phyloP scores from a whole-genome alignment of 164 flowering plant species.

The Vitis rupestris region DNA sequence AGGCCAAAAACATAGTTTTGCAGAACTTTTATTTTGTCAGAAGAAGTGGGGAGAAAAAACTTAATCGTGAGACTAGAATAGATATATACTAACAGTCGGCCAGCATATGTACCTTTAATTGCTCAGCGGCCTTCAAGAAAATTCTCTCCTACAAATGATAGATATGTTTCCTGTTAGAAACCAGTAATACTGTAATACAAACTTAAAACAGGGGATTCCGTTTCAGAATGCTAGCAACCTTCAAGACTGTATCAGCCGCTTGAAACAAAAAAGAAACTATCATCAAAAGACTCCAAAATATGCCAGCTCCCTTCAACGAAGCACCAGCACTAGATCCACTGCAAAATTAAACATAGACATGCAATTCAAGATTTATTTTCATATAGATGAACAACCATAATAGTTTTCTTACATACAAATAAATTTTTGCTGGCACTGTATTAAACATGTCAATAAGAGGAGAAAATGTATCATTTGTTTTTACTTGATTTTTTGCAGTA shows the following conservation, averaged over 20 bases:
- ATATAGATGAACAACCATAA: background rate
- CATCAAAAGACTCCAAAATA: conserved; percentile 94
- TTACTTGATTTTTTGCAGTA: too few species aligned
- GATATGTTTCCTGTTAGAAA: conserved; percentile 12
- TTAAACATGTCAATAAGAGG: too few species aligned
- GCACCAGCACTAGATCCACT: conserved; percentile 89
- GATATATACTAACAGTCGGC: background rate
- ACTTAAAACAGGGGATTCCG: background rate
- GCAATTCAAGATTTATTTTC: background rate
- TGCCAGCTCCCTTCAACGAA: conserved; percentile 71
- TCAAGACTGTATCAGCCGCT: conserved; percentile 93
- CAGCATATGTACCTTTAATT: conserved; percentile 55
- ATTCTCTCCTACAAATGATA: conserved; percentile 68
- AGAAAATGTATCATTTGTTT: too few species aligned
- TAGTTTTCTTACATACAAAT: too few species aligned
- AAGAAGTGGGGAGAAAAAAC: too few species aligned
- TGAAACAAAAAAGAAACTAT: conserved; percentile 80
- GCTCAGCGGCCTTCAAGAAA: conserved; percentile 57
- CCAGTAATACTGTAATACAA: conserved; percentile 1
- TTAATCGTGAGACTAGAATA: too few species aligned
- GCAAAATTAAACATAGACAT: conserved; percentile 23
- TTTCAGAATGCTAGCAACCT: conserved; percentile 46
- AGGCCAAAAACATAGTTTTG: too few species aligned
- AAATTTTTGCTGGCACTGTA: too few species aligned
- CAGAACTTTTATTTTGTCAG: background rate